Conservation (phyloP, 2,329 filamentous ascomycete genomes). For the Trichoderma sp. region DNA sequence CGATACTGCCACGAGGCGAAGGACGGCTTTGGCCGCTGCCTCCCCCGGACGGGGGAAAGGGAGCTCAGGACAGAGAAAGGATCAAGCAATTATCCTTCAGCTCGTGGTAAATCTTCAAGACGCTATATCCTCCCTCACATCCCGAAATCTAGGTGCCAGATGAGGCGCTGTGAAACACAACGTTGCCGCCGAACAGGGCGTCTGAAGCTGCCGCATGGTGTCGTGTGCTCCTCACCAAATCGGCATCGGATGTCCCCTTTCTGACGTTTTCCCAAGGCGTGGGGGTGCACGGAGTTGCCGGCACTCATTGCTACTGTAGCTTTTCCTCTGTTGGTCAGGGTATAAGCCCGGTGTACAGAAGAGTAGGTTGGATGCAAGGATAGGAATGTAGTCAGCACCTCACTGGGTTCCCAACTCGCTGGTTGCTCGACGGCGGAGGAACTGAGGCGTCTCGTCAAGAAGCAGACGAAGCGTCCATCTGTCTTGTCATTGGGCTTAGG, state of each 20-base stretch:
- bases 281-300: conserved; percentile 21
- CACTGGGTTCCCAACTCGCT: conserved; percentile 1
- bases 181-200: not conserved
- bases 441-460: not conserved
- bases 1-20: not conserved
- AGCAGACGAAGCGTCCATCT: not conserved
- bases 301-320: conserved; percentile 13
- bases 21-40: conserved; percentile 4
- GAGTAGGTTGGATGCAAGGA: not conserved
- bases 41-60: conserved; percentile 1
- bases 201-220: conserved; percentile 12
- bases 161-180: conserved; percentile 13
- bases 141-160: conserved; percentile 1
- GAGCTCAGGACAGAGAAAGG: conserved; percentile 18
- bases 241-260: not conserved
- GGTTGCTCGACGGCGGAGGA: not conserved
- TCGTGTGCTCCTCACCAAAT: conserved; percentile 13
- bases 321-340: not conserved
- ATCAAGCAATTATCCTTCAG: conserved; percentile 4
- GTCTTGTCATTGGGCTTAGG: not conserved
- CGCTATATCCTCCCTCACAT: not conserved
- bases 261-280: conserved; percentile 2
- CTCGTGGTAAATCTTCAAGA: conserved; percentile 10
- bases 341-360: not conserved
- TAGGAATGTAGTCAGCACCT: not conserved